Conservation (phyloP, 371 early-diverging fungal species). For the Dinochytrium kinnereticum region DNA sequence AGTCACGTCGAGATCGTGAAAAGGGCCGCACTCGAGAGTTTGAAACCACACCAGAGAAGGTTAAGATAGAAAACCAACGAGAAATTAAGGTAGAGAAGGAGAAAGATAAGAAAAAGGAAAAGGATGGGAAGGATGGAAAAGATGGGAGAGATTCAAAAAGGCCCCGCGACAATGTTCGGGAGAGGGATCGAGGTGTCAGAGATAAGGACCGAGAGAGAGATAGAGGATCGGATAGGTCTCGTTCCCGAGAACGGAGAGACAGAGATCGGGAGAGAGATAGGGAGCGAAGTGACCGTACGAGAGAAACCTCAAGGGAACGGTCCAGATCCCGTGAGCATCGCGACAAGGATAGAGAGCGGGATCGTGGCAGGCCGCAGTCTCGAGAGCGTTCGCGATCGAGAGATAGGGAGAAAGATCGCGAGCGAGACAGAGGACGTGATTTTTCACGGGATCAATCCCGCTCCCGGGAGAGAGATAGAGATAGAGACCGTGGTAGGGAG, state of each 20-base stretch:
- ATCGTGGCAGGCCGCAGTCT: not conserved
- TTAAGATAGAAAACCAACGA: not conserved
- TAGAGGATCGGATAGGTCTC: not conserved
- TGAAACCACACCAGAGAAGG: too few species aligned
- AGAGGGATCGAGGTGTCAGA: not conserved
- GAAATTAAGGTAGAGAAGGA: not conserved
- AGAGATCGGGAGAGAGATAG: not conserved
- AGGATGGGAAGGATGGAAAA: not conserved
- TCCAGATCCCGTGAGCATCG: not conserved
- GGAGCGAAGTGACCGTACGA: not conserved
- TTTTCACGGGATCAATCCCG: too few species aligned
- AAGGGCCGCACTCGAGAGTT: too few species aligned
- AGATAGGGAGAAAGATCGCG: not conserved
- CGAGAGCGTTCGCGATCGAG: not conserved
- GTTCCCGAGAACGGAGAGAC: not conserved
- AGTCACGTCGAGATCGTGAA: too few species aligned
- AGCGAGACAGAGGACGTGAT: not conserved
- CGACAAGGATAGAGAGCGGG: not conserved
- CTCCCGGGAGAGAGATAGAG: not conserved
- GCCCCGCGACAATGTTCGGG: not conserved
- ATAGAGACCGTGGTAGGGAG: not conserved
- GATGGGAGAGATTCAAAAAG: not conserved
- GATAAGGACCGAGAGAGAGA: not conserved
- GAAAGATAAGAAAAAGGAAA: slow-evolving; percentile 1
- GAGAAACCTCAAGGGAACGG: not conserved